These are phyloP conservation scores for Xylaria sp. DNA, from an alignment of 2,329 filamentous ascomycete genomes.

Conservation along the genomic window DNA sequence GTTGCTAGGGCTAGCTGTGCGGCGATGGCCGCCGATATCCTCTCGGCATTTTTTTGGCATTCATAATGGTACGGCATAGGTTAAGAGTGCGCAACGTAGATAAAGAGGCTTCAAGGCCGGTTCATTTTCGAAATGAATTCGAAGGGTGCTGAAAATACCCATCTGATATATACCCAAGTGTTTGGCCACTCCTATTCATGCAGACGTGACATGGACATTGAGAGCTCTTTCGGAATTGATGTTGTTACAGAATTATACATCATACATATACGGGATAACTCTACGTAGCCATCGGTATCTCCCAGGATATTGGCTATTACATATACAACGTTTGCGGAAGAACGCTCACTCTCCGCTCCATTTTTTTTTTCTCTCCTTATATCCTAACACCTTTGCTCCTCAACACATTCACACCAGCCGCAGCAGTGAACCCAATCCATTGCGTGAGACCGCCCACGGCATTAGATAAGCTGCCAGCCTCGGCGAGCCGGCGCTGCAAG, in stretches of 20 bases:
- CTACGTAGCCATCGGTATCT: not conserved
- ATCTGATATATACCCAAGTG: not conserved
- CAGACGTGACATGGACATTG: not conserved
- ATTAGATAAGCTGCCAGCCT: conserved; percentile 67
- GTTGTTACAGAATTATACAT: conserved; percentile 17
- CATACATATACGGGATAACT: not conserved
- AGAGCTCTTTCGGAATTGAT: not conserved
- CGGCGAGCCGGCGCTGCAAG: conserved; percentile 74
- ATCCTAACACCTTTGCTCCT: conserved; percentile 87
- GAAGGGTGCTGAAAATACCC: not conserved
- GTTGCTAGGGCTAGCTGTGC: conserved; percentile 1
- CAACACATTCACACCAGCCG: conserved; percentile 78
- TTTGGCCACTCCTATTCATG: not conserved
- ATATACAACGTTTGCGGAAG: not conserved
- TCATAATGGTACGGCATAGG: conserved; percentile 3
- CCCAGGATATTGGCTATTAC: not conserved
- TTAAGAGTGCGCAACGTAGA: conserved; percentile 10
- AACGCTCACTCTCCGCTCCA: not conserved
- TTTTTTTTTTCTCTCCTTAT: conserved; percentile 45
- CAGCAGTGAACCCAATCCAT: conserved; percentile 83
- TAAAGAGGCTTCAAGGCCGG: conserved; percentile 4
- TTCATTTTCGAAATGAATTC: not conserved
- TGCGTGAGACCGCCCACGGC: conserved; percentile 69
- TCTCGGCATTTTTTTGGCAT: not conserved
- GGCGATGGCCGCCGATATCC: not conserved